phyloP scores from a whole-genome alignment of 2,329 filamentous ascomycete genomes.

The Colletotrichum salicis region DNA sequence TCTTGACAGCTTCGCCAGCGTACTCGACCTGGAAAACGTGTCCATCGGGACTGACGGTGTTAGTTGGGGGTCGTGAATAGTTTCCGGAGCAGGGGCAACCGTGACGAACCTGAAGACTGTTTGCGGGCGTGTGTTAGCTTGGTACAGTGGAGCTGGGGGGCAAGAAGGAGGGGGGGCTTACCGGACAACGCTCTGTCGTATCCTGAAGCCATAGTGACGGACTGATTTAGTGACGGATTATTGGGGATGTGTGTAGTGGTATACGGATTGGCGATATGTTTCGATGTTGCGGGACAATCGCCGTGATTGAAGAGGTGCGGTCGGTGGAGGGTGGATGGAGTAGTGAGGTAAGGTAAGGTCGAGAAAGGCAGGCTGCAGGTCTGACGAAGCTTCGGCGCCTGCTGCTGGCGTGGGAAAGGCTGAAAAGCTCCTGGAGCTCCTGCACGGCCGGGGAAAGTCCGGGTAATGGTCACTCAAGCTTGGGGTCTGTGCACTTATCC shows the following conservation, averaged over 20 bases:
- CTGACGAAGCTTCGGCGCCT: slow-evolving; percentile 44
- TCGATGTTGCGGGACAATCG: slow-evolving; percentile 28
- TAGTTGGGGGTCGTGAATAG: slow-evolving; percentile 48
- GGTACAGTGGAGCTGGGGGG: slow-evolving; percentile 40
- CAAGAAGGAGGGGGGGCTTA: slow-evolving; percentile 61
- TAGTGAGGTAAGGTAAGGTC: slow-evolving; percentile 17
- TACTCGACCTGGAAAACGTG: slow-evolving; percentile 99
- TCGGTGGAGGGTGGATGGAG: slow-evolving; percentile 33
- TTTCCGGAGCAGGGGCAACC: slow-evolving; percentile 26
- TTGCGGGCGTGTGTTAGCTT: slow-evolving; percentile 53
- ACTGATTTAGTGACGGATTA: slow-evolving; percentile 29
- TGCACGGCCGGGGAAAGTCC: slow-evolving; percentile 31
- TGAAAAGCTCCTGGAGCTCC: slow-evolving; percentile 38
- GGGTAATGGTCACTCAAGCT: slow-evolving; percentile 20
- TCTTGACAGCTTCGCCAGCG: slow-evolving; percentile 97
- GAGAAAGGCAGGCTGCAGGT: slow-evolving; percentile 42
- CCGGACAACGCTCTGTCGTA: slow-evolving; percentile 99
- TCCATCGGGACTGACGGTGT: slow-evolving; percentile 86
- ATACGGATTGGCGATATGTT: slow-evolving; percentile 4
- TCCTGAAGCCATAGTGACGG: slow-evolving; percentile 80
- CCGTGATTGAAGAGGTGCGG: slow-evolving; percentile 30
- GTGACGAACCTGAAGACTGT: slow-evolving; percentile 82
- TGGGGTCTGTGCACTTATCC: neutral
- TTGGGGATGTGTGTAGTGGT: slow-evolving; percentile 11
- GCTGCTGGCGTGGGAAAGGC: slow-evolving; percentile 36